A percentile compares a stretch with the other conserved stretches of the same genome.
Evolutionary conservation across 768 basidiomycete genomes (phyloP).

Genomic region (Lactifluus subvellereus): DNA sequence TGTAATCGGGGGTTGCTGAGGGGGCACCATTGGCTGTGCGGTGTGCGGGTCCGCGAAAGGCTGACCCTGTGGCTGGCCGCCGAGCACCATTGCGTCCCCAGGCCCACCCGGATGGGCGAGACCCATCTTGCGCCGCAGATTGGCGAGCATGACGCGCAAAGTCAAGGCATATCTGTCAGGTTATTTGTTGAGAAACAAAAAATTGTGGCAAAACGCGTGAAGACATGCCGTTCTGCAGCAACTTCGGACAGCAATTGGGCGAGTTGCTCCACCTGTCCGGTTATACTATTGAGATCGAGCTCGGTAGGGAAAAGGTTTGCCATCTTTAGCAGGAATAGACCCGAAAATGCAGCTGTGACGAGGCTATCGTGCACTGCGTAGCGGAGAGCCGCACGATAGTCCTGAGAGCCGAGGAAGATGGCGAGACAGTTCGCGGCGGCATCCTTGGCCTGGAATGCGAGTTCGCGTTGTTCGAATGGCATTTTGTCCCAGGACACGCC

Average conservation of each 20-base stretch:
- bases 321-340: constrained; percentile 89
- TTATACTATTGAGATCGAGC: constrained; percentile 70
- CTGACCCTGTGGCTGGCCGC: constrained; percentile 35
- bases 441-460: constrained; percentile 94
- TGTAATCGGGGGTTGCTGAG: constrained; percentile 48
- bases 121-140: constrained; percentile 83
- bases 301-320: constrained; percentile 87
- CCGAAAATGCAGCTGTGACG: constrained; percentile 87
- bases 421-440: constrained; percentile 81
- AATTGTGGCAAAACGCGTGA: background rate
- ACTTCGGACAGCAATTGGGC: constrained; percentile 88
- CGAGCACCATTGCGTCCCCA: constrained; percentile 41
- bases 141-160: constrained; percentile 88
- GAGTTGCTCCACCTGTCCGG: constrained; percentile 82
- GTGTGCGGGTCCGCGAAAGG: constrained; percentile 49
- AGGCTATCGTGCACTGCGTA: constrained; percentile 93
- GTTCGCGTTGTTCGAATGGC: constrained; percentile 89
- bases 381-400: constrained; percentile 80
- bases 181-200: background rate
- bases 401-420: constrained; percentile 74
- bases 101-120: constrained; percentile 32
- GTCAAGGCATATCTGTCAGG: constrained; percentile 76
- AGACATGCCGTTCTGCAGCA: constrained; percentile 72
- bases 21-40: constrained; percentile 35
- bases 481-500: constrained; percentile 96